Conservation (phyloP, 345 rosid species). For the Abelmoschus esculentus region DNA sequence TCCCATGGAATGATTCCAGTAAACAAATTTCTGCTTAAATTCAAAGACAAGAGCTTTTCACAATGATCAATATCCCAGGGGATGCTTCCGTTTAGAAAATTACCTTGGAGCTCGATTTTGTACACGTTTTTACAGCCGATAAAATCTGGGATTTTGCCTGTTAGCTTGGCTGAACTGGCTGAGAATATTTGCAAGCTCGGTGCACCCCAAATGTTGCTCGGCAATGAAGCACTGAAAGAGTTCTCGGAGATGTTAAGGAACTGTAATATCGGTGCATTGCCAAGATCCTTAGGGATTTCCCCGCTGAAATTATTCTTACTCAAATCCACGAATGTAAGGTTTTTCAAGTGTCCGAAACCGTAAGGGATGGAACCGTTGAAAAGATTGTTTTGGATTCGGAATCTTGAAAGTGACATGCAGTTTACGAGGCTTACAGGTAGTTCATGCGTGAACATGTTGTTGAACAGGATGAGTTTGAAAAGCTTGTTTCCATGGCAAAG, state of each 20-base stretch:
- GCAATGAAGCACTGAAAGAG: conserved; percentile 42
- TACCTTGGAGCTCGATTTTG: conserved; percentile 72
- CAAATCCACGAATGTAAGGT: conserved; percentile 59
- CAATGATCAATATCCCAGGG: conserved; percentile 88
- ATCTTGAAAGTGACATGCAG: conserved; percentile 57
- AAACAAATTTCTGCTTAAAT: conserved; percentile 64
- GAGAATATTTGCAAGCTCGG: conserved; percentile 66
- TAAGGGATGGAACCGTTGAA: conserved; percentile 62
- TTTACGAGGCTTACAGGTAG: conserved; percentile 48
- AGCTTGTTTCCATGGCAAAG: conserved; percentile 73
- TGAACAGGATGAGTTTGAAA: conserved; percentile 75
- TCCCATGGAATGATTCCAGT: conserved; percentile 82
- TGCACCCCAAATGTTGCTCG: conserved; percentile 56
- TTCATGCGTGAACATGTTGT: conserved; percentile 48
- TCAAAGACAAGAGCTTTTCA: conserved; percentile 62
- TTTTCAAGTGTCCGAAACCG: conserved; percentile 57
- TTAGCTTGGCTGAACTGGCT: conserved; percentile 45
- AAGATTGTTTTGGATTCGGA: conserved; percentile 59
- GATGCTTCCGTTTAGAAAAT: conserved; percentile 60
- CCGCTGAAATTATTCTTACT: conserved; percentile 68
- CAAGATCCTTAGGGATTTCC: conserved; percentile 62
- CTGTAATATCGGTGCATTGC: conserved; percentile 50
- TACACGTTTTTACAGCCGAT: conserved; percentile 62
- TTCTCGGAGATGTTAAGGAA: conserved; percentile 73
- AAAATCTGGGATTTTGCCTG: conserved; percentile 65